Evolutionary conservation across 208 protist species (phyloP).

Genomic region (Leishmania mexicana): DNA sequence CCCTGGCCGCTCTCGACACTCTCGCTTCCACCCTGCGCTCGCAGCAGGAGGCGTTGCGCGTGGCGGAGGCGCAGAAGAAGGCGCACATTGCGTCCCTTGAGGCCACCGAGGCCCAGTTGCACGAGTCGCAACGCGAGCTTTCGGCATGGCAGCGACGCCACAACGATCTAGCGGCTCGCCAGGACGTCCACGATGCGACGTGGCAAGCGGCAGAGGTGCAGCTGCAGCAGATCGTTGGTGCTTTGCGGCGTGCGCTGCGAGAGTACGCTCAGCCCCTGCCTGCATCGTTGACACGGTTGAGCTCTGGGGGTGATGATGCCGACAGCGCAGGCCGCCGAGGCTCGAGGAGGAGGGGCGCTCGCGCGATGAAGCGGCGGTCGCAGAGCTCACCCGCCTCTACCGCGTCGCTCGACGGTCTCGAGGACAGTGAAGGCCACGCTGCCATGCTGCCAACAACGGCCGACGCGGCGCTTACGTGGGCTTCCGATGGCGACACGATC

Average conservation of each 20-base stretch:
- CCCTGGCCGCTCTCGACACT: neutral
- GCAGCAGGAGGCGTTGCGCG: constrained; percentile 15
- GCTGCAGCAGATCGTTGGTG: neutral
- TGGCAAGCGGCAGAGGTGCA: constrained; percentile 1
- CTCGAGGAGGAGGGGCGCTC: neutral
- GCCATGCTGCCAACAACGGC: neutral
- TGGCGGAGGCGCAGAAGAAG: constrained; percentile 6
- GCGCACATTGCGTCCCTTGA: constrained; percentile 6
- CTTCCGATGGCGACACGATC: neutral
- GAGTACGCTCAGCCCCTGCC: constrained; percentile 4
- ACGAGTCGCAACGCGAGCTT: neutral
- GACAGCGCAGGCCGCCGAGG: neutral
- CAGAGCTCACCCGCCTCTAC: neutral
- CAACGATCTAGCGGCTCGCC: neutral
- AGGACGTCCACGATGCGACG: neutral
- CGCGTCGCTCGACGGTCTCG: neutral
- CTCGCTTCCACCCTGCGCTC: neutral
- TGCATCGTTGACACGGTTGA: neutral
- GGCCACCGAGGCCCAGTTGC: constrained; percentile 15
- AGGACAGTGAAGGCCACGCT: neutral
- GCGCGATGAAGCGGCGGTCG: neutral
- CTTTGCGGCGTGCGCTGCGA: constrained; percentile 7
- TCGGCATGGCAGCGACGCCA: constrained; percentile 14
- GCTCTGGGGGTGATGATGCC: neutral
- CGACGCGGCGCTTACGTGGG: neutral